These are phyloP conservation scores for Pseudisothecium myosuroides DNA, from an alignment of 225 moss, liverwort and hornwort genomes.

Conservation along the genomic window DNA sequence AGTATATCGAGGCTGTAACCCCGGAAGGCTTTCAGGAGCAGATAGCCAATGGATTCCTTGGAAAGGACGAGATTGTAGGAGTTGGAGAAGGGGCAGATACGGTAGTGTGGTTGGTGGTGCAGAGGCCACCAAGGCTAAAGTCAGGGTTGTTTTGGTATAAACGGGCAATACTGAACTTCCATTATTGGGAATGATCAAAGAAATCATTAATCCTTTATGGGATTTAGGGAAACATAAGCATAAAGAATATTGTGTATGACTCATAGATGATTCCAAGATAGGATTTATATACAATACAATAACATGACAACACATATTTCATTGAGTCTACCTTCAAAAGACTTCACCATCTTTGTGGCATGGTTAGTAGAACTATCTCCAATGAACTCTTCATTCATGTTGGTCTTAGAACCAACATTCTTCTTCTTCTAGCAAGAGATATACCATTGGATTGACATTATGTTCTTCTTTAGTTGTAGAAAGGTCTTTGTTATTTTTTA, in stretches of 20 bases:
- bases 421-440: neutral
- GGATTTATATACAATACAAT: neutral
- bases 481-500: neutral
- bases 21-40: neutral
- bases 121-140: too few relatives aligned
- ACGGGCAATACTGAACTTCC: neutral
- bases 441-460: neutral
- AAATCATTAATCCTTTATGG: neutral
- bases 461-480: neutral
- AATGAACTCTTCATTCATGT: neutral
- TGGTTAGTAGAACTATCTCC: neutral
- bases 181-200: neutral
- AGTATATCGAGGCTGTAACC: neutral
- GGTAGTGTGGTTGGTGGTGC: fast-evolving
- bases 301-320: fast-evolving
- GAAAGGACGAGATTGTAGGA: fast-evolving
- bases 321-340: neutral
- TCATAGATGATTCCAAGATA: neutral
- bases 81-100: neutral
- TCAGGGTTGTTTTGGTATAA: too few relatives aligned
- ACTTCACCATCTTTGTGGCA: neutral
- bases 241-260: neutral
- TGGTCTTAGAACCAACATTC: neutral
- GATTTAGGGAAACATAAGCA: neutral
- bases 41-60: neutral